These are phyloP conservation scores for Eucalyptus rudis DNA, from an alignment of 345 rosid species.

Conservation along the genomic window DNA sequence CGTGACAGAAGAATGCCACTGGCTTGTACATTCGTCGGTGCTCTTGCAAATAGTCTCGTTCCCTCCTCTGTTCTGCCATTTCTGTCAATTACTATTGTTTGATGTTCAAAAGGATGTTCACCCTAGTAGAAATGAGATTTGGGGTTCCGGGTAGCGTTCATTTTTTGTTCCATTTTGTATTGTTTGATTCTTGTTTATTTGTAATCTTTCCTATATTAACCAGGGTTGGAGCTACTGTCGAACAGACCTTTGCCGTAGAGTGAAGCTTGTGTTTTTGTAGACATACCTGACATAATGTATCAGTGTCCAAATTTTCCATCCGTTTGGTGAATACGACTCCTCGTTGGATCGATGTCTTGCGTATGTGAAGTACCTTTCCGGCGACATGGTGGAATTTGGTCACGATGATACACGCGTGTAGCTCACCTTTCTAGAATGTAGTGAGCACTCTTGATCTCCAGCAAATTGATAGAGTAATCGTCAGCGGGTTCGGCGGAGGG, in stretches of 20 bases:
- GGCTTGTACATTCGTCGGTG: slow-evolving; percentile 35
- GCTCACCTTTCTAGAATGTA: not conserved
- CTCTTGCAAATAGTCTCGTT: slow-evolving; percentile 25
- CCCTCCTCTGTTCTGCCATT: not conserved
- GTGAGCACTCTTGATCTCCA: not conserved
- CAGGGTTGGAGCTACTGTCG: not conserved
- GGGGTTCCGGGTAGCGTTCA: not conserved
- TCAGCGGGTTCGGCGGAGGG: not conserved
- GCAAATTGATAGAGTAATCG: not conserved
- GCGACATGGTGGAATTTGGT: not conserved
- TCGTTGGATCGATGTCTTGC: not conserved
- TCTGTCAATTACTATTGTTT: not conserved
- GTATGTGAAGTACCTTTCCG: not conserved
- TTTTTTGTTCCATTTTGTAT: not conserved
- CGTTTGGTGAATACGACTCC: not conserved
- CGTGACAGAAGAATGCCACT: not conserved
- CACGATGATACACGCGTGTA: not conserved
- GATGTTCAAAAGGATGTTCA: not conserved
- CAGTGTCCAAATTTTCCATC: not conserved
- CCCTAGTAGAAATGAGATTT: slow-evolving; percentile 10
- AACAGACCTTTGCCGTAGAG: not conserved
- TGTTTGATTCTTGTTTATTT: not conserved
- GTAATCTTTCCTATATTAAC: not conserved
- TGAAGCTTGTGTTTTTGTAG: not conserved
- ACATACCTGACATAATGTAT: not conserved